phyloP scores from a whole-genome alignment of 306 rosid species.

The Cicer arietinum region DNA sequence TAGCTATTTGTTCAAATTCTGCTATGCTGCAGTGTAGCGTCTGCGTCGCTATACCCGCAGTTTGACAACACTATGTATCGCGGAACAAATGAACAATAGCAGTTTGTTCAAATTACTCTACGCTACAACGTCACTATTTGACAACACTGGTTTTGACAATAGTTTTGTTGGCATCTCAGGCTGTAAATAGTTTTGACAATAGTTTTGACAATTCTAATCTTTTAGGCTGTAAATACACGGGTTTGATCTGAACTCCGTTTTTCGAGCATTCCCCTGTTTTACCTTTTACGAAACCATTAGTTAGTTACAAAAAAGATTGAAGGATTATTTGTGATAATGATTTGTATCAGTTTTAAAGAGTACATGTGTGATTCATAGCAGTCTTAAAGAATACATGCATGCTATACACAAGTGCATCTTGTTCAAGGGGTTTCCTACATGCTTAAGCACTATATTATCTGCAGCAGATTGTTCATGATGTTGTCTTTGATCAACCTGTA shows the following conservation, averaged over 20 bases:
- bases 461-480: conserved; percentile 24
- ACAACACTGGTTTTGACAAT: neutral
- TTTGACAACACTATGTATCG: too few relatives aligned
- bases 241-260: conserved; percentile 38
- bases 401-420: conserved; percentile 2
- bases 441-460: conserved; percentile 17
- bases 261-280: conserved; percentile 15
- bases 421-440: neutral
- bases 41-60: too few relatives aligned
- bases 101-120: too few relatives aligned
- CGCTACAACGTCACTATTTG: too few relatives aligned
- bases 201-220: neutral
- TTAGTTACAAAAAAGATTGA: conserved; percentile 16
- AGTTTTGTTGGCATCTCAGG: neutral
- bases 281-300: neutral
- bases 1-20: too few relatives aligned
- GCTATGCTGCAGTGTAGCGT: too few relatives aligned
- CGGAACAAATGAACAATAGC: too few relatives aligned
- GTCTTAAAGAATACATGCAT: conserved; percentile 8
- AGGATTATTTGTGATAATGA: conserved; percentile 22
- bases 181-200: conserved; percentile 3
- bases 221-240: conserved; percentile 11
- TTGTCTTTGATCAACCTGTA: conserved; percentile 18
- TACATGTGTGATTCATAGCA: neutral
- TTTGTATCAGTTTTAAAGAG: conserved; percentile 24